These are phyloP conservation scores for Populus trichocarpa DNA, from an alignment of 441 rosid genomes.

Conservation along the genomic window DNA sequence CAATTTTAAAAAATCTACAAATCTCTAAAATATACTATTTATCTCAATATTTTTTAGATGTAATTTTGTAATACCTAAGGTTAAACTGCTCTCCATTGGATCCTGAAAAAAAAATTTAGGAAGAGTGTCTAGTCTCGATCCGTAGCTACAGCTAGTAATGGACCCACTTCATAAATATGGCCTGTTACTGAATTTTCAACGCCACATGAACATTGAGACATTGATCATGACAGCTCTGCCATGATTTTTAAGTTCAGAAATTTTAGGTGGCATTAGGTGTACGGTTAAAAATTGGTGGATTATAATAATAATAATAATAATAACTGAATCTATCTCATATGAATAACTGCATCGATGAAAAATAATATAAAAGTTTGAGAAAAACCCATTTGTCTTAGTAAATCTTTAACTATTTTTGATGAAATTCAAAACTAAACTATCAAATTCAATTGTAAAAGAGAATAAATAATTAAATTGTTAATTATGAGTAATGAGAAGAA, in stretches of 20 bases:
- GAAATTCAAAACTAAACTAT: not conserved
- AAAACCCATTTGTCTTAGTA: not conserved
- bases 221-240: not conserved
- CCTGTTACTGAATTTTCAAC: not conserved
- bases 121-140: not conserved
- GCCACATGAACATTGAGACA: not conserved
- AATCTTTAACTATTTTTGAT: not conserved
- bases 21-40: no score
- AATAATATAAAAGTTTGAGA: not conserved
- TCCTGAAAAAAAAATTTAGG: not conserved
- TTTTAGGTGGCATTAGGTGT: not conserved
- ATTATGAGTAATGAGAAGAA: not conserved
- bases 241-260: not conserved
- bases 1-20: no score
- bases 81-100: not conserved
- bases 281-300: not conserved
- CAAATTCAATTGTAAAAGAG: not conserved
- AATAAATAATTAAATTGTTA: no score
- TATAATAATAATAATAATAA: no score
- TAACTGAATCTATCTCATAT: not conserved
- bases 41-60: no score
- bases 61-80: not conserved
- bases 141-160: not conserved
- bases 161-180: not conserved
- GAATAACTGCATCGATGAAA: not conserved